Evolutionary conservation across 2,329 filamentous ascomycete species (phyloP), one percentile per base, ranked within the genome.

Genomic region (Pseudogymnoascus sp.): DNA sequence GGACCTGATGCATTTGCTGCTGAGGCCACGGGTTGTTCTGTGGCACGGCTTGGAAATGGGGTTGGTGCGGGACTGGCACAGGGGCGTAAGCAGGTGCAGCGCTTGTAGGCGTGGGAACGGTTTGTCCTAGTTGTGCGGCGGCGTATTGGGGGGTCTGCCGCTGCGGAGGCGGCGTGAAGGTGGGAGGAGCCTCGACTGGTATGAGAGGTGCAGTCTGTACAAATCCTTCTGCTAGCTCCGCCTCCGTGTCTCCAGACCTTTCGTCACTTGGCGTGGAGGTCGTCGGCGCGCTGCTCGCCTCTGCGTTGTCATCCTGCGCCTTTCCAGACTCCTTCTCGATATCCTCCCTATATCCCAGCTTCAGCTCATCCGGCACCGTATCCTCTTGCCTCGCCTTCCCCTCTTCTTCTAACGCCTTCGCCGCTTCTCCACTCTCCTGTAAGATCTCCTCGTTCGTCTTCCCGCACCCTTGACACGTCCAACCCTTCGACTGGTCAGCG

Each of bases 361-460:
- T 69, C 69, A 85, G 70, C 66, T 83, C 82, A 62, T 80, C 76
- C 1, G 82, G 82, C 11, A 84, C 73, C 18, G 70, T 75, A 63
- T 67, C 73, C 65, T 73, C 74, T 66, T 65, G 73, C 65, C 65
- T 66, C 62, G 65, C 72, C 41, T 73, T 72, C 1, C 72, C 75
- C 43, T 75, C 74, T 33, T 71, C 74, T 59, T 76, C 77, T 61
- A 73, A 67, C 30, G 63, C 61, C 60, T 62, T 66, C 50, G 80
- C 81, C 14, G 79, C 76, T 63, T 83, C 83, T 70, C 86, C 86
- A 69, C 85, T 84, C 75, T 90, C 89, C 61, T 75, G 75, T 66
- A 96, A 81, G 38, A 96, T 87, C 63, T 90, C 88, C 59, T 77
- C 80, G 70, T 96, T 96, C 8, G 78, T 81, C 74, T 81, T 86